Conservation (phyloP, 2,329 filamentous ascomycete species). For the Colletotrichum sublineola region DNA sequence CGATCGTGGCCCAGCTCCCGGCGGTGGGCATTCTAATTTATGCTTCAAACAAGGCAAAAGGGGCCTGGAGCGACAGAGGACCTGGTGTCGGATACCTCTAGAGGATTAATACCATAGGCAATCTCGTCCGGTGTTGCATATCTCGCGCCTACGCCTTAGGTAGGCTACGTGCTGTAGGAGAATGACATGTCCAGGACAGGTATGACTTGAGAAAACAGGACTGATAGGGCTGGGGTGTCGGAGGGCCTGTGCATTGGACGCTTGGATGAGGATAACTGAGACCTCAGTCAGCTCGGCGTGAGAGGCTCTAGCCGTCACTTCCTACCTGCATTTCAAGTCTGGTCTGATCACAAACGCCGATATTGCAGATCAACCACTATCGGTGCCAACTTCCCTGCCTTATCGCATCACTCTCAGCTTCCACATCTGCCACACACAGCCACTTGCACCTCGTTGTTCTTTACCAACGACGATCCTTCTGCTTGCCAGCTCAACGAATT, state of each 20-base stretch:
- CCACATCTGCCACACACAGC: slow-evolving; percentile 3
- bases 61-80: slow-evolving; percentile 29
- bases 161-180: neutral
- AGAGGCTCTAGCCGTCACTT: slow-evolving; percentile 22
- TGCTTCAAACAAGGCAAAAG: slow-evolving; percentile 38
- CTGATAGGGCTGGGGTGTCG: neutral
- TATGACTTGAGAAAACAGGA: slow-evolving; percentile 2
- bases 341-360: slow-evolving; percentile 1
- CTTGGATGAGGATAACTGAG: slow-evolving; percentile 8
- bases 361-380: slow-evolving; percentile 23
- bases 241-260: neutral
- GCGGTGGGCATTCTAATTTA: slow-evolving; percentile 5
- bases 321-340: slow-evolving; percentile 1
- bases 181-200: slow-evolving; percentile 13
- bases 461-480: neutral
- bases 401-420: slow-evolving; percentile 24
- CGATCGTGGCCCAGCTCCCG: slow-evolving; percentile 24
- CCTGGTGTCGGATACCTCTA: slow-evolving; percentile 2
- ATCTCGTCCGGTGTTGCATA: neutral
- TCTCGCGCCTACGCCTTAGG: neutral
- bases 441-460: neutral
- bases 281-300: slow-evolving; percentile 33
- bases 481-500: slow-evolving; percentile 4
- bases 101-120: neutral
- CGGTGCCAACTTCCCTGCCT: slow-evolving; percentile 6